phyloP scores from a whole-genome alignment of 257 asterid genomes.

The Salvia rosmarinus region DNA sequence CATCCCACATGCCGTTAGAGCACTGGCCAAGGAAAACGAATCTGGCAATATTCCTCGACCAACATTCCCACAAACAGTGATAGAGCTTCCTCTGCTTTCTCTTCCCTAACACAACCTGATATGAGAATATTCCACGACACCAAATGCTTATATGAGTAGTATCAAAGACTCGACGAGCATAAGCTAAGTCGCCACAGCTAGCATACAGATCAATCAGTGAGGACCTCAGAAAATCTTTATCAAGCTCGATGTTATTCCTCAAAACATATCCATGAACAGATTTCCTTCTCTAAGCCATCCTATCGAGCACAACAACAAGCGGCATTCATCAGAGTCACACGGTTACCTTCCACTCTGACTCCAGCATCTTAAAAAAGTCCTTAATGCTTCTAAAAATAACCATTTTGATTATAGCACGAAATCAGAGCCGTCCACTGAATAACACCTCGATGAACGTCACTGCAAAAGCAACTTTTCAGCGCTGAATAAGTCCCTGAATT shows the following conservation, averaged over 20 bases:
- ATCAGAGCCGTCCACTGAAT: conserved; percentile 79
- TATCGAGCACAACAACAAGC: conserved; percentile 80
- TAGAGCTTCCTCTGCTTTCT: conserved; percentile 59
- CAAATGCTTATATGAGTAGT: conserved; percentile 47
- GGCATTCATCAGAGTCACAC: conserved; percentile 71
- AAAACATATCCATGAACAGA: conserved; percentile 65
- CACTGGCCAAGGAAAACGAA: conserved; percentile 71
- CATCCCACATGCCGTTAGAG: conserved; percentile 72
- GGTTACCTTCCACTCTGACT: conserved; percentile 51
- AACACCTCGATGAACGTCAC: conserved; percentile 42
- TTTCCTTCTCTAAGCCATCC: conserved; percentile 65
- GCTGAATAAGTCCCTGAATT: conserved; percentile 61
- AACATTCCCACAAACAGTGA: conserved; percentile 68
- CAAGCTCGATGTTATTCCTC: conserved; percentile 48
- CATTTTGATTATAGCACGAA: conserved; percentile 76
- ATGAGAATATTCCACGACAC: conserved; percentile 88
- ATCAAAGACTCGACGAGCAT: conserved; percentile 52
- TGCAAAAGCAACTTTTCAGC: conserved; percentile 55
- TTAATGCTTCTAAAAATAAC: conserved; percentile 54
- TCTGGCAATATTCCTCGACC: conserved; percentile 61
- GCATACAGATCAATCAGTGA: conserved; percentile 80
- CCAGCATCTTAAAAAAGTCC: conserved; percentile 55
- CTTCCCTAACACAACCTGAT: conserved; percentile 69
- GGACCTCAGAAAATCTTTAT: conserved; percentile 63
- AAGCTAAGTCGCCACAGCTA: conserved; percentile 60